Conservation (phyloP, 306 rosid species). For the Ormosia emarginata region DNA sequence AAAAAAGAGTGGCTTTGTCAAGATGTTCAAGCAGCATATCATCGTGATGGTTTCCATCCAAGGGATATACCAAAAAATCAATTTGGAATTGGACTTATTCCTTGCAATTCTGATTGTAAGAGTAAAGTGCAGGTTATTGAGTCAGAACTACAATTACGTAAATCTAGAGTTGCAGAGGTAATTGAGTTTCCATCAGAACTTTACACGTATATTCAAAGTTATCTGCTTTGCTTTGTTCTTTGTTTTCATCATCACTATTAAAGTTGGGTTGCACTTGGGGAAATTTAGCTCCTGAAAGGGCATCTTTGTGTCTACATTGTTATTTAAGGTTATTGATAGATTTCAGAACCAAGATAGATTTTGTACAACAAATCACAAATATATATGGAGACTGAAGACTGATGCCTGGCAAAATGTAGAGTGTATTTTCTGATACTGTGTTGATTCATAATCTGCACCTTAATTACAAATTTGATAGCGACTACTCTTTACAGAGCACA, state of each 20-base stretch:
- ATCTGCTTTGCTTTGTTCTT: not conserved
- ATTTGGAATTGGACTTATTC: constrained; percentile 76
- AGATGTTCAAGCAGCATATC: constrained; percentile 77
- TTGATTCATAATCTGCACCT: not conserved
- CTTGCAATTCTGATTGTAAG: constrained; percentile 76
- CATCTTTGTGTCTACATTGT: not conserved
- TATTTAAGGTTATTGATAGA: not conserved
- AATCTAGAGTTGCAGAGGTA: constrained; percentile 73
- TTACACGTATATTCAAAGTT: not conserved
- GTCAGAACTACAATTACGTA: constrained; percentile 76
- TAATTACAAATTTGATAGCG: not conserved
- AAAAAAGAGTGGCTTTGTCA: constrained; percentile 89
- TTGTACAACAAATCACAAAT: not conserved
- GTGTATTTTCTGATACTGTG: not conserved
- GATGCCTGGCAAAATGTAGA: not conserved
- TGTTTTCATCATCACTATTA: not conserved
- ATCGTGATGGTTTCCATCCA: constrained; percentile 45
- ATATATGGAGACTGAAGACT: not conserved
- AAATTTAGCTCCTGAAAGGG: not conserved
- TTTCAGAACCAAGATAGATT: not conserved
- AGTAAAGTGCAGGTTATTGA: constrained; percentile 60
- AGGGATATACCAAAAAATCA: constrained; percentile 66
- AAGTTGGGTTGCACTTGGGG: not conserved
- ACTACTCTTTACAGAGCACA: not conserved
- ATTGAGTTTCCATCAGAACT: constrained; percentile 9